Evolutionary conservation across 164 flowering plant species (phyloP).

Genomic region (Umbellularia californica): DNA sequence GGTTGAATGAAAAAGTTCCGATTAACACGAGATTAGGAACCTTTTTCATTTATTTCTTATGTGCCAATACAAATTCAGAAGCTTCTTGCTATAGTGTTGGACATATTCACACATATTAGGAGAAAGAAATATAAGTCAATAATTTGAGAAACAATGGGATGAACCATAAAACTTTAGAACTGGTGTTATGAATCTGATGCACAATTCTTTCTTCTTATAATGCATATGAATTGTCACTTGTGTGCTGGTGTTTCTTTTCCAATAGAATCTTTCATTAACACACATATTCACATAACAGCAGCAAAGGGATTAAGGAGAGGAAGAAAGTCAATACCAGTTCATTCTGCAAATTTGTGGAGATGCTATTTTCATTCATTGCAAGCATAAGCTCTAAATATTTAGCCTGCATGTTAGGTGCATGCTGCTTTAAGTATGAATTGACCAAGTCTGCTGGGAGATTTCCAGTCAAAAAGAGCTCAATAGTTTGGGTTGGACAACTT

Average conservation of each 20-base stretch:
- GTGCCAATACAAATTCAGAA: not conserved
- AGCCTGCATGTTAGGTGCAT: constrained; percentile 92
- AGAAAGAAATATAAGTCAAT: too few species aligned
- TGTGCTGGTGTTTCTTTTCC: too few species aligned
- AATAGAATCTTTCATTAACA: too few species aligned
- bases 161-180: too few species aligned
- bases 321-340: constrained; percentile 68
- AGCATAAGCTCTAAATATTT: constrained; percentile 92
- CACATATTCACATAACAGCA: not conserved
- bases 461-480: constrained; percentile 90
- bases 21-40: too few species aligned
- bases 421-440: constrained; percentile 90
- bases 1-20: too few species aligned
- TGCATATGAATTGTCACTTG: too few species aligned
- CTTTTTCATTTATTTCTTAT: too few species aligned
- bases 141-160: too few species aligned
- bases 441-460: constrained; percentile 93
- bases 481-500: constrained; percentile 88
- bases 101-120: not conserved
- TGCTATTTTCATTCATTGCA: constrained; percentile 75
- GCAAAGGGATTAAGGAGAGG: constrained; percentile 1
- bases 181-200: too few species aligned
- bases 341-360: constrained; percentile 92
- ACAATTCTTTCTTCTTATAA: too few species aligned
- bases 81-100: not conserved